Evolutionary conservation across 1,284 basidiomycete genomes (phyloP).

Genomic region (Leccinum angustisporum): DNA sequence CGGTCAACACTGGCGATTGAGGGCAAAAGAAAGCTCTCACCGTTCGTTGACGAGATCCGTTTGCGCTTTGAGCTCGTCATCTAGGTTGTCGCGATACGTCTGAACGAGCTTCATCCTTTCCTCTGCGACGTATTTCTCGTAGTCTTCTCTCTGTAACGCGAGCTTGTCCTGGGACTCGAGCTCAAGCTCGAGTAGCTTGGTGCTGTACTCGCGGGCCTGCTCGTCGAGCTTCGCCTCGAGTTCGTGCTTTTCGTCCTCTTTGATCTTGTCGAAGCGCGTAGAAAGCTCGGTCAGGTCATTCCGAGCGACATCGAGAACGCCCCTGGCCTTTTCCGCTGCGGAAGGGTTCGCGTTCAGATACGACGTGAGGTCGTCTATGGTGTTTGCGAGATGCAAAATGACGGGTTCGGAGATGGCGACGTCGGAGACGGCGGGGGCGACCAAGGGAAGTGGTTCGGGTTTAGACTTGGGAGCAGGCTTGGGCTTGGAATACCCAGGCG

Average conservation of each 20-base stretch:
- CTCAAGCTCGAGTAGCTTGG: conserved; percentile 81
- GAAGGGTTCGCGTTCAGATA: conserved; percentile 78
- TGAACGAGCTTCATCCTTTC: conserved; percentile 77
- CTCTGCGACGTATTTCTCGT: conserved; percentile 80
- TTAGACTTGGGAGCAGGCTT: conserved; percentile 42
- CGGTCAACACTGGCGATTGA: neutral
- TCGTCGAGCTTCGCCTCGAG: conserved; percentile 82
- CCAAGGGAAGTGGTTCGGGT: conserved; percentile 63
- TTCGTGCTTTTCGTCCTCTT: conserved; percentile 75
- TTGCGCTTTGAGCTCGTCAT: conserved; percentile 85
- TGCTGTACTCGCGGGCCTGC: conserved; percentile 82
- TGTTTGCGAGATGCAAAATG: conserved; percentile 87
- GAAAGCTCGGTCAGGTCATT: conserved; percentile 80
- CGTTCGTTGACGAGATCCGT: conserved; percentile 93
- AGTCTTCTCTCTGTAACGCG: conserved; percentile 83
- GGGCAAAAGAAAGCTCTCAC: conserved; percentile 42
- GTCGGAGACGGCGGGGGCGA: conserved; percentile 80
- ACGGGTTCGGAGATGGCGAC: conserved; percentile 81
- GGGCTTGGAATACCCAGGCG: conserved; percentile 78
- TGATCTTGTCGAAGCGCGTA: conserved; percentile 77
- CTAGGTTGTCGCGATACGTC: conserved; percentile 84
- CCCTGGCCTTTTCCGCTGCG: conserved; percentile 64
- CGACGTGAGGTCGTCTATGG: conserved; percentile 89
- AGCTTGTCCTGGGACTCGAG: conserved; percentile 84
- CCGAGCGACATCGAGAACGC: conserved; percentile 75